Evolutionary conservation across 306 rosid genomes (phyloP).

Genomic region (Hylodesmum podocarpum): DNA sequence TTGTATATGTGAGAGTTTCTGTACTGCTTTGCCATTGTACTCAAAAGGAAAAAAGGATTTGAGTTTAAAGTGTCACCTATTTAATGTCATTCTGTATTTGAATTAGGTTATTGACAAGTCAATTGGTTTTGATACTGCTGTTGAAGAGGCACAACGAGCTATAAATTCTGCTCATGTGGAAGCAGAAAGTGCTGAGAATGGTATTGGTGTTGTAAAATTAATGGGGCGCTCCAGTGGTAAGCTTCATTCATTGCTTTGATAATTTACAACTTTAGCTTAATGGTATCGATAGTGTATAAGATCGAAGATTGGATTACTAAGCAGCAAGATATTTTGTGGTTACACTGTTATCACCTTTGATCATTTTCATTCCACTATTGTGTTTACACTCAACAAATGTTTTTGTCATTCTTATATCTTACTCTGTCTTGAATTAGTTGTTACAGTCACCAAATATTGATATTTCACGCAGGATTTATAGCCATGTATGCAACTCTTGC

Average conservation of each 20-base stretch:
- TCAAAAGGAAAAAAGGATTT: not conserved
- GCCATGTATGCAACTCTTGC: constrained; percentile 81
- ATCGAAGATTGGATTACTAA: not conserved
- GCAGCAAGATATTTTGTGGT: not conserved
- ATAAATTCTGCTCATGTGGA: constrained; percentile 70
- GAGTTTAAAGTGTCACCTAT: not conserved
- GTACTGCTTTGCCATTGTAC: not conserved
- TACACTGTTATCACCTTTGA: not conserved
- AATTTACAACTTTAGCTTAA: constrained; percentile 4
- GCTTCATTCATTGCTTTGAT: constrained; percentile 22
- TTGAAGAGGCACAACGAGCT: constrained; percentile 42
- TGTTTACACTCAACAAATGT: not conserved
- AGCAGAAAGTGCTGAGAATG: constrained; percentile 68
- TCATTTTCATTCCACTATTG: not conserved
- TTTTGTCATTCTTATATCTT: not conserved
- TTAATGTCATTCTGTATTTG: constrained; percentile 17
- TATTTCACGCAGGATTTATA: constrained; percentile 54
- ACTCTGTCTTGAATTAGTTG: not conserved
- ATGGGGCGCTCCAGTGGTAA: constrained; percentile 77
- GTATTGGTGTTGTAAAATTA: constrained; percentile 70
- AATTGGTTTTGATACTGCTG: constrained; percentile 86
- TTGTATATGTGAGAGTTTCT: not conserved
- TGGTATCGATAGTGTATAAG: not conserved
- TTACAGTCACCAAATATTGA: not conserved
- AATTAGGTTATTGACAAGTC: constrained; percentile 78